These are phyloP conservation scores for Taxillus chinensis DNA, from an alignment of 164 flowering plant genomes.

Conservation along the genomic window DNA sequence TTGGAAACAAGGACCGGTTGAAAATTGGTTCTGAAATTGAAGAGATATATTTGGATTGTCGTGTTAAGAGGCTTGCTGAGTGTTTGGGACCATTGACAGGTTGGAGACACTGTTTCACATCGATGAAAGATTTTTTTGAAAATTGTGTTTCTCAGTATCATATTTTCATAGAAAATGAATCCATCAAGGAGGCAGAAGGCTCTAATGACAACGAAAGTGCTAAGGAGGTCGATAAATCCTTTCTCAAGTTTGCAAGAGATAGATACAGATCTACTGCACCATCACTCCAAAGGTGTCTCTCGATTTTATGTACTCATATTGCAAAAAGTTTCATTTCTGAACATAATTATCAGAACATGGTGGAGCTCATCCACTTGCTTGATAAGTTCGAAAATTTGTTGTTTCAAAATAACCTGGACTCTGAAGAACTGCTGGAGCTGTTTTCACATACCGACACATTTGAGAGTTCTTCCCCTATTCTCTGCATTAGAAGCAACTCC, in stretches of 20 bases:
- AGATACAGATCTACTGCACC: conserved; percentile 11
- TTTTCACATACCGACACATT: conserved; percentile 15
- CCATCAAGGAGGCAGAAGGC: conserved; percentile 6
- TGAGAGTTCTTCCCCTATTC: neutral
- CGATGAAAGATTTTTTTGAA: conserved; percentile 40
- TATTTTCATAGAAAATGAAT: conserved; percentile 24
- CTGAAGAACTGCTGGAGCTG: conserved; percentile 26
- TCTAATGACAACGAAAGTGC: neutral
- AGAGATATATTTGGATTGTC: conserved; percentile 52
- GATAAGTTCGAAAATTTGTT: conserved; percentile 23
- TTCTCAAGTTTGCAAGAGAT: conserved; percentile 31
- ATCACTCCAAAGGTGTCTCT: conserved; percentile 27
- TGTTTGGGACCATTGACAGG: conserved; percentile 38
- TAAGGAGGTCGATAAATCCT: conserved; percentile 15
- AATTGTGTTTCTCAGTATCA: conserved; percentile 29
- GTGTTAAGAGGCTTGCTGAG: conserved; percentile 32
- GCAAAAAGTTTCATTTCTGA: conserved; percentile 17
- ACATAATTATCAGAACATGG: conserved; percentile 17
- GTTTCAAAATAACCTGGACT: conserved; percentile 14
- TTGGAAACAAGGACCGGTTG: conserved; percentile 47
- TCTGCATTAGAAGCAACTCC: conserved; percentile 21
- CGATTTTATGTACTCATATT: conserved; percentile 34
- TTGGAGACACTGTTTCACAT: conserved; percentile 30
- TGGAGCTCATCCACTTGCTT: conserved; percentile 17
- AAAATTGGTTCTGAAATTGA: conserved; percentile 28